Evolutionary conservation across 78 protist genomes (phyloP), one percentile per base, ranked within the genome.

Genomic region (Cavenderia fasciculata): DNA sequence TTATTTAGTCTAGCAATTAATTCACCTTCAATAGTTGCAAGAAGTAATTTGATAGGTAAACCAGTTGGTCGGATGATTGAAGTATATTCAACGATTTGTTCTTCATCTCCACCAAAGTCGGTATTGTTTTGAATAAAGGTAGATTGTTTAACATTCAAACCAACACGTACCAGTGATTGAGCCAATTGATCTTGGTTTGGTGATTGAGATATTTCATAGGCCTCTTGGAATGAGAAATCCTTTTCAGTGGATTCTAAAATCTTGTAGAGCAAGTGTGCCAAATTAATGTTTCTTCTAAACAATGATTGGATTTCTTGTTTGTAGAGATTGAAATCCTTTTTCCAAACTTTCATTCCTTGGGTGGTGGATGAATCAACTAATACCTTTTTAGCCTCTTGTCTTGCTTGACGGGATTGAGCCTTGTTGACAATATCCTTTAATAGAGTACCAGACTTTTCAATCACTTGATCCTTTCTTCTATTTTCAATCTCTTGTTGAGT

Each of bases 191-290:
- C 89, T 25, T 31, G 36, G 4, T 59, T 51, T 4, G 29, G 29
- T 38, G 47, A 38, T 0, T 54, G 2, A 56, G 78, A 19, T 27
- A 82, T 82, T 52, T 82, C 89, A 46, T 68, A 29, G 5, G 89
- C 89, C 14, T 82, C 89, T 69, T 82, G 52, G 47, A 82, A 82
- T 31, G 89, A 19, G 71, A 82, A 82, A 65, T 82, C 89, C 18
- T 5, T 63, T 16, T 68, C 89, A 27, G 68, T 25, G 14, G 65
- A 41, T 14, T 82, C 89, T 12, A 82, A 43, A 2, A 82, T 56
- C 33, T 68, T 49, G 29, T 57, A 82, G 1, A 82, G 40, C 19
- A 68, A 31, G 41, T 68, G 52, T 16, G 59, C 4, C 2, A 82
- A 51, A 10, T 51, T 43, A 23, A 66, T 57, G 61, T 82, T 29